phyloP scores from a whole-genome alignment of 306 rosid genomes.

The Cicer cuneatum region DNA sequence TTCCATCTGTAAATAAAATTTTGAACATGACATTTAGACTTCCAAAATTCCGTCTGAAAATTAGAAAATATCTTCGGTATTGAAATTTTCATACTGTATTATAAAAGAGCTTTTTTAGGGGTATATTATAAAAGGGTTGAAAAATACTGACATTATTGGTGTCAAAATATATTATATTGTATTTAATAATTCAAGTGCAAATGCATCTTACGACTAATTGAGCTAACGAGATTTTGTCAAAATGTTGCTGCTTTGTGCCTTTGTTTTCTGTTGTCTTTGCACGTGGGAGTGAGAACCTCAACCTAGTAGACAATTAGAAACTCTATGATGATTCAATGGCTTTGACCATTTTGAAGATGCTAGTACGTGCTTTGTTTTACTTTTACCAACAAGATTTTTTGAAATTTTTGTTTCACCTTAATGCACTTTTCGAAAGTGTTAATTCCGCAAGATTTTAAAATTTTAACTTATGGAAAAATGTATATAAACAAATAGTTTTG shows the following conservation, averaged over 20 bases:
- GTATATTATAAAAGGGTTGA: neutral
- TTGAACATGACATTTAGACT: neutral
- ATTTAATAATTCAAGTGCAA: slow-evolving; percentile 5
- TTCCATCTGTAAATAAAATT: neutral
- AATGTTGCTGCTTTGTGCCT: neutral
- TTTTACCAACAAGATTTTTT: neutral
- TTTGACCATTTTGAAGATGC: slow-evolving; percentile 48
- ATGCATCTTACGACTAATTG: neutral
- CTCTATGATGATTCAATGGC: slow-evolving; percentile 22
- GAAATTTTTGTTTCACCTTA: neutral
- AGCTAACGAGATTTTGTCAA: slow-evolving; percentile 31
- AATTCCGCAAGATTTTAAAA: neutral
- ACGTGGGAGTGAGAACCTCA: slow-evolving; percentile 42
- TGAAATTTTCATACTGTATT: neutral
- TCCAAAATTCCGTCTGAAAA: neutral
- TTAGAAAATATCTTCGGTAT: slow-evolving; percentile 12
- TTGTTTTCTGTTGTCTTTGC: slow-evolving; percentile 39
- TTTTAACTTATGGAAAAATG: no score
- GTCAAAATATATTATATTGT: neutral
- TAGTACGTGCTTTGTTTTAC: neutral
- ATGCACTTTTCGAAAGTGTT: neutral
- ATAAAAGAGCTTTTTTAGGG: no score
- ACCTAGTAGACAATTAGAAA: neutral
- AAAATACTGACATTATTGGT: slow-evolving; percentile 27
- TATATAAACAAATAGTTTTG: no score